Evolutionary conservation across 2,329 filamentous ascomycete genomes (phyloP).

Genomic region (Fusarium heterosporum): DNA sequence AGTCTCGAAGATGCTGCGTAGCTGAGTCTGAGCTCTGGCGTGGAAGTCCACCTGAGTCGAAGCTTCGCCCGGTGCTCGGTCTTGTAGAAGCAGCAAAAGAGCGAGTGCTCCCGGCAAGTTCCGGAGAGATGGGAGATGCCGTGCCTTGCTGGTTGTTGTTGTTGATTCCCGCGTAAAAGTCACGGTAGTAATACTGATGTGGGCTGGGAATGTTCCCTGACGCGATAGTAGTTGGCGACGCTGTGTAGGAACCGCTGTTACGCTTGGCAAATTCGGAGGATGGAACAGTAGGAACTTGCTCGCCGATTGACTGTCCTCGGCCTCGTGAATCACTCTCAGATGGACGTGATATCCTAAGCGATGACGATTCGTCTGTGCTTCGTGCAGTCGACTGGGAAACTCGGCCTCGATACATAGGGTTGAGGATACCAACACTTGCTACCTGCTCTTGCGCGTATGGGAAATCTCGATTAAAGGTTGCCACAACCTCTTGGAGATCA

Average conservation of each 20-base stretch:
- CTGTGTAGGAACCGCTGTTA: slow-evolving; percentile 73
- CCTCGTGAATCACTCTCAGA: slow-evolving; percentile 63
- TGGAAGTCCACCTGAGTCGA: slow-evolving; percentile 64
- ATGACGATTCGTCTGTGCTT: slow-evolving; percentile 63
- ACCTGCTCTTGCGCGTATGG: slow-evolving; percentile 79
- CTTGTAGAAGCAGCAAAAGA: slow-evolving; percentile 61
- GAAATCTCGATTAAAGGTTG: slow-evolving; percentile 83
- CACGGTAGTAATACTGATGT: slow-evolving; percentile 67
- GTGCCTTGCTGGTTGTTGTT: slow-evolving; percentile 61
- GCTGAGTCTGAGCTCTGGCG: slow-evolving; percentile 65
- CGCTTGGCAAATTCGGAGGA: slow-evolving; percentile 74
- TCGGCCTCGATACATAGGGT: slow-evolving; percentile 73
- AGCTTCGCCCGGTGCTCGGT: slow-evolving; percentile 71
- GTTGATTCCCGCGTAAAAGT: slow-evolving; percentile 49
- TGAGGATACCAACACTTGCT: slow-evolving; percentile 79
- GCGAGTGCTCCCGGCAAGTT: slow-evolving; percentile 62
- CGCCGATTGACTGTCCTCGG: slow-evolving; percentile 71
- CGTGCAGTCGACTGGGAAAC: slow-evolving; percentile 69
- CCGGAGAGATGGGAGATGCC: slow-evolving; percentile 66
- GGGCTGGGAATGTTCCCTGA: slow-evolving; percentile 58
- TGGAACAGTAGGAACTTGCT: slow-evolving; percentile 71
- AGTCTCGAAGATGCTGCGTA: slow-evolving; percentile 62
- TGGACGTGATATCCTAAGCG: slow-evolving; percentile 61
- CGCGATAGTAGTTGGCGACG: slow-evolving; percentile 64
- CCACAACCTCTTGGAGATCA: slow-evolving; percentile 78